These are phyloP conservation scores for Cystofilobasidium bisporidii DNA, from an alignment of 768 basidiomycete species.

Conservation along the genomic window DNA sequence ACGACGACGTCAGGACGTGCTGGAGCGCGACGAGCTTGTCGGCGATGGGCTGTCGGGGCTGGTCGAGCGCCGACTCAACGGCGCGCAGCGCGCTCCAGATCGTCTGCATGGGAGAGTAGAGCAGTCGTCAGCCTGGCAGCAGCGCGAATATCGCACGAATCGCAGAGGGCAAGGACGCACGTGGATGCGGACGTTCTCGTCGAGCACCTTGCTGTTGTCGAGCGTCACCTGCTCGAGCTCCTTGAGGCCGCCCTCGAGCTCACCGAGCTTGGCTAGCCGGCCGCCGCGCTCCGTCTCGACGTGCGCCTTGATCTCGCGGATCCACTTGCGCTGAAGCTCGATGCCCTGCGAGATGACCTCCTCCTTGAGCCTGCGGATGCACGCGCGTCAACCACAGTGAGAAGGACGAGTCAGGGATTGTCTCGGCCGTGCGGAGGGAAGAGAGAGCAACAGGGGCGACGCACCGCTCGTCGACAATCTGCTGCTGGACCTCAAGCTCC, in stretches of 20 bases:
- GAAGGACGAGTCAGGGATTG: not conserved
- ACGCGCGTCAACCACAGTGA: no score
- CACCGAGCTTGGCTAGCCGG: slow-evolving; percentile 85
- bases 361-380: slow-evolving; percentile 67
- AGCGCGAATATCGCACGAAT: not conserved
- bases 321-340: slow-evolving; percentile 93
- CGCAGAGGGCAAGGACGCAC: not conserved
- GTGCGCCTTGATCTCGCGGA: slow-evolving; percentile 86
- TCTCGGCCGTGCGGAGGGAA: no score
- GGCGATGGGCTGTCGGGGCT: slow-evolving; percentile 73
- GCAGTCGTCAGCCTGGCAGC: not conserved
- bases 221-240: slow-evolving; percentile 81
- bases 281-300: slow-evolving; percentile 96
- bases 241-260: slow-evolving; percentile 79
- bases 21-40: slow-evolving; percentile 62
- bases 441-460: no score
- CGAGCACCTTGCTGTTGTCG: slow-evolving; percentile 70
- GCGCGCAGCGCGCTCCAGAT: slow-evolving; percentile 90
- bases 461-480: slow-evolving; percentile 89
- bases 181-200: slow-evolving; percentile 64
- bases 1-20: slow-evolving; percentile 52
- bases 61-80: slow-evolving; percentile 55
- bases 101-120: slow-evolving; percentile 49
- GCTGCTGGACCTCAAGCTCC: slow-evolving; percentile 78
- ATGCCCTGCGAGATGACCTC: slow-evolving; percentile 95